Conservation (phyloP, 805 yeast genomes). For the Sugiyamaella marilandica region DNA sequence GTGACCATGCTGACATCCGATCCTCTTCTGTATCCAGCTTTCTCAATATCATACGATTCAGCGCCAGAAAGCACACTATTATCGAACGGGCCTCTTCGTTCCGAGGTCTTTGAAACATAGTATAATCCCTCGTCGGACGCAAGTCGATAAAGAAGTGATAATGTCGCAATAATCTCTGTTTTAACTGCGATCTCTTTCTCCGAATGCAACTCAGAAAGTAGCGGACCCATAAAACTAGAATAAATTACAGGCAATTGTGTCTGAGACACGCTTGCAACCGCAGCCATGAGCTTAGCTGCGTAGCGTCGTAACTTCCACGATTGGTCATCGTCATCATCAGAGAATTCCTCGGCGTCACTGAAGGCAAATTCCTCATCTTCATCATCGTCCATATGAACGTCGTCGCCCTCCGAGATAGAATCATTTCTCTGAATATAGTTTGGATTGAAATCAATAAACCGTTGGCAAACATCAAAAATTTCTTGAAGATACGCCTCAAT, state of each 20-base stretch:
- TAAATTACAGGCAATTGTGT: conserved; percentile 29
- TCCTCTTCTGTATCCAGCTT: conserved; percentile 20
- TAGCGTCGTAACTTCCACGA: conserved; percentile 62
- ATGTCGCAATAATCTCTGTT: conserved; percentile 43
- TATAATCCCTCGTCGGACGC: conserved; percentile 41
- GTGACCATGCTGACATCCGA: conserved; percentile 26
- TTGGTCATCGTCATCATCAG: conserved; percentile 44
- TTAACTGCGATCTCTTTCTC: conserved; percentile 44
- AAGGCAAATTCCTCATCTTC: conserved; percentile 37
- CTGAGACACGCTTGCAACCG: conserved; percentile 39
- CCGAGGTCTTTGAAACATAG: conserved; percentile 23
- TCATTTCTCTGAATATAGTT: conserved; percentile 30
- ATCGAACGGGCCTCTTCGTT: conserved; percentile 24
- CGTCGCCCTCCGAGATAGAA: conserved; percentile 31
- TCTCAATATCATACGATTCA: conserved; percentile 3
- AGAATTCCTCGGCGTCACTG: conserved; percentile 31
- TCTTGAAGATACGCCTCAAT: conserved; percentile 29
- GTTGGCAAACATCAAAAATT: conserved; percentile 29
- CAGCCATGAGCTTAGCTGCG: conserved; percentile 41
- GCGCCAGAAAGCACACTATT: conserved; percentile 25
- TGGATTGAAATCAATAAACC: conserved; percentile 45
- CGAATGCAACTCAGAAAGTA: conserved; percentile 37
- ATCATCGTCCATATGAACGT: conserved; percentile 25
- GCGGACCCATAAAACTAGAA: conserved; percentile 34
- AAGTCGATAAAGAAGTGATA: conserved; percentile 38